Conservation (phyloP, 331 rosid genomes). For the Malus hybrid region DNA sequence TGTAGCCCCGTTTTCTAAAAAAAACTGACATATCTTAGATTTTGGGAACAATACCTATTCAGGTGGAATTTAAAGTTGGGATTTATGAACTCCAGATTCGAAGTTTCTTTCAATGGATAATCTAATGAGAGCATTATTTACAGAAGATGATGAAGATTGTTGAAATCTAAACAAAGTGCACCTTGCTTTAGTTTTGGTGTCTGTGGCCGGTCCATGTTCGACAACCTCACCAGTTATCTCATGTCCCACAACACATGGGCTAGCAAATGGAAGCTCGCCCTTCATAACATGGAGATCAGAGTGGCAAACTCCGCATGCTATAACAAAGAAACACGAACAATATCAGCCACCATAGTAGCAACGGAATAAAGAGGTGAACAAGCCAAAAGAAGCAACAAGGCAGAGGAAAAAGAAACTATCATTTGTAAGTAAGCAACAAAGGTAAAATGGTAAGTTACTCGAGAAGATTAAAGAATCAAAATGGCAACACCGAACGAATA, state of each 20-base stretch:
- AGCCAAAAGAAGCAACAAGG: neutral
- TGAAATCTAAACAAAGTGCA: slow-evolving; percentile 1
- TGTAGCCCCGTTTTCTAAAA: neutral
- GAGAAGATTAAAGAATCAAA: neutral
- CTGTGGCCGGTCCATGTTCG: slow-evolving; percentile 59
- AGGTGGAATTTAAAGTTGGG: neutral
- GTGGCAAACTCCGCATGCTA: slow-evolving; percentile 97
- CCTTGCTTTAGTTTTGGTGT: slow-evolving; percentile 51
- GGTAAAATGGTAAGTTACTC: neutral
- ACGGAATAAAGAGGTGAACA: neutral
- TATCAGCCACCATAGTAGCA: neutral
- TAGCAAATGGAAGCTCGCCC: slow-evolving; percentile 79
- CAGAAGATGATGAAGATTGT: neutral
- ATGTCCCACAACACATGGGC: slow-evolving; percentile 86
- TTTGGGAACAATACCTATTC: neutral
- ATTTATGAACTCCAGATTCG: neutral
- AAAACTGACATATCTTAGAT: neutral
- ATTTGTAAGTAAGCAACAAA: neutral
- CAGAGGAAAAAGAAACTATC: neutral
- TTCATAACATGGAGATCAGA: slow-evolving; percentile 94
- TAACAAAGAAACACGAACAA: slow-evolving; percentile 4
- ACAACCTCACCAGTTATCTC: slow-evolving; percentile 92
- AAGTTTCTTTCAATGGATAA: neutral
- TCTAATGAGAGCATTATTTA: neutral
- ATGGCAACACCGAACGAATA: neutral